Percentiles rank a stretch among this genome's conserved stretches.
Conservation (phyloP, 2,329 filamentous ascomycete species). For the Myriosclerotinia duriaeana region DNA sequence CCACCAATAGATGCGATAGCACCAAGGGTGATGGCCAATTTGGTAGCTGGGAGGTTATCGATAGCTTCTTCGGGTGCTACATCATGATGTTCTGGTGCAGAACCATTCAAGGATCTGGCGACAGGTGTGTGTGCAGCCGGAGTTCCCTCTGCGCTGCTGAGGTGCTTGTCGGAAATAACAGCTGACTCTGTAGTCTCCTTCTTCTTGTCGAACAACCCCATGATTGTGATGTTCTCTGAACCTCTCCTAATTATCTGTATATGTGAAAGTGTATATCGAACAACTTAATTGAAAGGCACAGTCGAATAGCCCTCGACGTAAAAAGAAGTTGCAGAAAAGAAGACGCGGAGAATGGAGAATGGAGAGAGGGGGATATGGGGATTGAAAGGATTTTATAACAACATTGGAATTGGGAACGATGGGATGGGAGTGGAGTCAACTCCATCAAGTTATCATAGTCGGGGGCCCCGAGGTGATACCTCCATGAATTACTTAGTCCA, state of each 20-base stretch:
- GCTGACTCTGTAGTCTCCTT: conserved; percentile 14
- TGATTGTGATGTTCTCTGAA: not conserved
- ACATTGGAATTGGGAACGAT: not conserved
- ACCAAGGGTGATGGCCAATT: conserved; percentile 50
- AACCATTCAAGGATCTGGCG: conserved; percentile 18
- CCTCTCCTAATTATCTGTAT: not conserved
- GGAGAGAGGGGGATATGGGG: conserved; percentile 10
- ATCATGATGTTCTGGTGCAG: conserved; percentile 17
- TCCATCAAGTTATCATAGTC: conserved; percentile 6
- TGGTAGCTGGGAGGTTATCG: conserved; percentile 37
- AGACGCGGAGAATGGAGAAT: conserved; percentile 19
- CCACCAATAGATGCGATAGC: conserved; percentile 55
- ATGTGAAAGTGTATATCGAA: not conserved
- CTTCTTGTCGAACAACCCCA: conserved; percentile 28
- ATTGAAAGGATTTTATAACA: conserved; percentile 1
- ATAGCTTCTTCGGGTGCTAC: conserved; percentile 6
- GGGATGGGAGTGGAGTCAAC: not conserved
- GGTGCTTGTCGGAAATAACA: conserved; percentile 24
- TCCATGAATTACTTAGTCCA: conserved; percentile 8
- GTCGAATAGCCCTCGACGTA: conserved; percentile 8
- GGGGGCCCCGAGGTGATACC: conserved; percentile 10
- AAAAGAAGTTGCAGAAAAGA: not conserved
- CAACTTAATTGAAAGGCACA: conserved; percentile 9
- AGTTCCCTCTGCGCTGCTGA: conserved; percentile 21
- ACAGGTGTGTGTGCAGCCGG: conserved; percentile 27